Evolutionary conservation across 108 stramenopile species (phyloP).

Genomic region (Epithemia pelagica): DNA sequence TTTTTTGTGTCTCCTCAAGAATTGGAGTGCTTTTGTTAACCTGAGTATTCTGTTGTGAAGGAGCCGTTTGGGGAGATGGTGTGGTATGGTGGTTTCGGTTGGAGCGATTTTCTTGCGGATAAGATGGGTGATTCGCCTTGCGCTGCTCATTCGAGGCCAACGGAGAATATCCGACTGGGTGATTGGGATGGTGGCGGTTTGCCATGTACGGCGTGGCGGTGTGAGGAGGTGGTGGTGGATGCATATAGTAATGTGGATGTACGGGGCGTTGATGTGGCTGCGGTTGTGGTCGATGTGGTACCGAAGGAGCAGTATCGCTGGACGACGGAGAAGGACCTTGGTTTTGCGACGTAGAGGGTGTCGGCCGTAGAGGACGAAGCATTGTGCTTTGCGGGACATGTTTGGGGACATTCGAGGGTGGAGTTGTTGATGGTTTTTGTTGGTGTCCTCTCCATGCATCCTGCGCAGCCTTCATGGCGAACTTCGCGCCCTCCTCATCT

Average conservation of each 20-base stretch:
- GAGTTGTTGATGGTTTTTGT: conserved; percentile 2
- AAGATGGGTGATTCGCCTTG: no score
- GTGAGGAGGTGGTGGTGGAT: background rate
- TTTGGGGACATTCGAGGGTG: conserved; percentile 5
- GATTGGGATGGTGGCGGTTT: background rate
- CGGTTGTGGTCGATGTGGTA: background rate
- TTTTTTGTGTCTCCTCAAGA: no score
- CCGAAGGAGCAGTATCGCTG: background rate
- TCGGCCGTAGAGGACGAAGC: conserved; percentile 6
- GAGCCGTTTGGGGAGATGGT: no score
- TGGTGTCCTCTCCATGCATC: conserved; percentile 43
- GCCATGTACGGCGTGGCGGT: background rate
- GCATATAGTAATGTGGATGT: background rate
- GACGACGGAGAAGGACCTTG: background rate
- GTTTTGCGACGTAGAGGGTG: conserved; percentile 9
- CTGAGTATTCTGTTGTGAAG: no score
- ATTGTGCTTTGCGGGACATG: conserved; percentile 14
- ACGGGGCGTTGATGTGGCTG: background rate
- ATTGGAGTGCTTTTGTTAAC: no score
- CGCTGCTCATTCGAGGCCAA: no score
- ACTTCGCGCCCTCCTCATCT: conserved; percentile 62
- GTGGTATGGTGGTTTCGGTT: no score
- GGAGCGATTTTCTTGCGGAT: no score
- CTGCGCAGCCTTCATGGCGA: conserved; percentile 59
- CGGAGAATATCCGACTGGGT: background rate